These are phyloP conservation scores for Apiotrichum gracile DNA, from an alignment of 1,284 basidiomycete genomes.

Conservation along the genomic window DNA sequence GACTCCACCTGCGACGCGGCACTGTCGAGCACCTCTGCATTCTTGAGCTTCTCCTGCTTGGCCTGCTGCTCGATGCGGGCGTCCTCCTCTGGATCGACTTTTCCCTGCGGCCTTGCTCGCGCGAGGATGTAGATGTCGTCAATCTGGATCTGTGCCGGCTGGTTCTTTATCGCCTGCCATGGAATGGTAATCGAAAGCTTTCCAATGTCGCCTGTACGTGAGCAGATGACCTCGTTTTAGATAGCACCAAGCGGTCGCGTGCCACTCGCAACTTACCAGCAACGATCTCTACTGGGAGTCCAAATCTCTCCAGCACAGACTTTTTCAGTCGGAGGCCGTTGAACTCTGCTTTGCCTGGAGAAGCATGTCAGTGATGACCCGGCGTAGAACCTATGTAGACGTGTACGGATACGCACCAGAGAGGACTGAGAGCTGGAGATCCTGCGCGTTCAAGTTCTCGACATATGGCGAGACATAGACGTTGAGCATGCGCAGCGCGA, in stretches of 20 bases:
- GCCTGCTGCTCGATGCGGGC: conserved; percentile 72
- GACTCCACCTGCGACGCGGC: conserved; percentile 48
- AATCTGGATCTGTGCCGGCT: conserved; percentile 84
- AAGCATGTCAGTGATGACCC: conserved; percentile 1
- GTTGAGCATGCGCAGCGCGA: conserved; percentile 61
- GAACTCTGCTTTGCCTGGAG: conserved; percentile 72
- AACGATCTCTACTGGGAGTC: conserved; percentile 89
- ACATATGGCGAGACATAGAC: conserved; percentile 91
- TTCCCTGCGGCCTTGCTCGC: conserved; percentile 35
- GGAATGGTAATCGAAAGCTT: conserved; percentile 89
- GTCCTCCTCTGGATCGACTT: conserved; percentile 77
- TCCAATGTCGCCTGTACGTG: conserved; percentile 75
- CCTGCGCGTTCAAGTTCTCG: conserved; percentile 90
- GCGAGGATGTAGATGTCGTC: conserved; percentile 89
- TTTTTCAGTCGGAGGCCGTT: conserved; percentile 82
- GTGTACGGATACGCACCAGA: conserved; percentile 56
- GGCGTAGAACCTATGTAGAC: background rate
- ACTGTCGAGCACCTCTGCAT: conserved; percentile 78
- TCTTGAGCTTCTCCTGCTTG: conserved; percentile 83
- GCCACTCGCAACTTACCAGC: conserved; percentile 59
- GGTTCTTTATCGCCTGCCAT: conserved; percentile 89
- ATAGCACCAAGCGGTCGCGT: background rate
- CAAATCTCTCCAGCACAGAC: conserved; percentile 91
- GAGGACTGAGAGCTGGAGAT: conserved; percentile 91
- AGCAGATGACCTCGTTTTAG: background rate